Evolutionary conservation across 805 yeast genomes (phyloP), one percentile per base, ranked within the genome.

Genomic region (Tetrapisispora taiwanensis): DNA sequence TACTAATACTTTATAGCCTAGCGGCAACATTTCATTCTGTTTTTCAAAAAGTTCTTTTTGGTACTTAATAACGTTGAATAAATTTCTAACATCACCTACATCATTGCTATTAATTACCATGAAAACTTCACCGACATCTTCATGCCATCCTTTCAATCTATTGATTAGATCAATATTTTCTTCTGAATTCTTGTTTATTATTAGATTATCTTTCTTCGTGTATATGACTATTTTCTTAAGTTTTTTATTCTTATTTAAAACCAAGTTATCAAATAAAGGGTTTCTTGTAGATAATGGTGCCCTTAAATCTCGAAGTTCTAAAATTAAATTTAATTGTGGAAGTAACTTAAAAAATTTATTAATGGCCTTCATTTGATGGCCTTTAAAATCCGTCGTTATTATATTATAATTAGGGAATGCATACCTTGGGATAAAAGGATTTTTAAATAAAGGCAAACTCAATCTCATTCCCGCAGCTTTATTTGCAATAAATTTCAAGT

Each of bases 221-320:
- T 89, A 92, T 1, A 89, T 58, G 1, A 88, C 70, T 7, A 60
- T 48, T 33, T 58, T 47, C 30, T 51, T 46, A 7, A 55, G 34
- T 30, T 44, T 45, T 15, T 48, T 48, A n/a, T 84, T 54, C 39
- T 69, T 68, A 17, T 64, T 63, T 46, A 76, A 77, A 10, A 72
- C 71, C 0, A 81, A 74, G 31, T 75, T 70, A 49, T 85, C 92
- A 44, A 90, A 73, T n/a, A 89, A 69, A 2, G 79, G 79, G 57
- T 90, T 90, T 40, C 87, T 72, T 1, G 95, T 81, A 3, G 90
- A 74, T 1, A 89, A 52, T 0, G 98, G 98, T 0, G 96, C 95
- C 48, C 98, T 65, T 1, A 90, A 70, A 59, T 92, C 98, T 56
- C 97, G 66, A 8, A 92, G 74, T 56, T 92, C 98, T 7, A 90